Percentiles rank a stretch among this genome's conserved stretches.
phyloP scores from a whole-genome alignment of 192 early-diverging fungal species.

The Coemansia pectinata region DNA sequence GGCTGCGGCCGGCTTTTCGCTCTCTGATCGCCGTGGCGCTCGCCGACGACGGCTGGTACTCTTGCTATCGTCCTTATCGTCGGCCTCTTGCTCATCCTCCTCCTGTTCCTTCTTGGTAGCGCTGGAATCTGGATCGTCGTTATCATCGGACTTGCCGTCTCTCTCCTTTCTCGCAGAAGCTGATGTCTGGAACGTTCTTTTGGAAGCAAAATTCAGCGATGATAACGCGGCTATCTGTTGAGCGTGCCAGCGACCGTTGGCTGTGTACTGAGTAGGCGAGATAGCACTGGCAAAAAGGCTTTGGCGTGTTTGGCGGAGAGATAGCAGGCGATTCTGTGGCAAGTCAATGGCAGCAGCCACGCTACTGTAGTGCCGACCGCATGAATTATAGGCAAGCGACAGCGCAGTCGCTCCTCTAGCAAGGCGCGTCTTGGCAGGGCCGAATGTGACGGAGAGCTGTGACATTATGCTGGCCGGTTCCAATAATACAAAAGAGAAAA shows the following conservation, averaged over 20 bases:
- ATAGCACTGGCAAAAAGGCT: background rate
- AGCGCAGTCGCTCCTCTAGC: background rate
- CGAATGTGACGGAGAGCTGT: conserved; percentile 2
- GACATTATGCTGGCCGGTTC: conserved; percentile 2
- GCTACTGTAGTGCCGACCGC: background rate
- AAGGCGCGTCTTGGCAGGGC: background rate
- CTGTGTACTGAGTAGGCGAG: background rate
- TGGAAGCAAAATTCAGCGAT: background rate
- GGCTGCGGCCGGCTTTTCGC: conserved; percentile 12
- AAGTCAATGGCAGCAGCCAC: background rate
- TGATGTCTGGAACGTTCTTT: conserved; percentile 34
- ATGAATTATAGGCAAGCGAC: background rate
- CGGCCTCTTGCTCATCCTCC: conserved; percentile 7
- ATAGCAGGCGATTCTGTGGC: background rate
- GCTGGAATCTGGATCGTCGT: conserved; percentile 13
- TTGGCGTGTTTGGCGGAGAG: background rate
- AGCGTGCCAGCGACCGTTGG: background rate
- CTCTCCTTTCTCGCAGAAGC: conserved; percentile 19
- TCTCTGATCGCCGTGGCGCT: conserved; percentile 35
- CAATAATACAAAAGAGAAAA: background rate
- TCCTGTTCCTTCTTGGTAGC: conserved; percentile 4
- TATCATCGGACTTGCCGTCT: conserved; percentile 23
- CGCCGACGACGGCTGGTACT: conserved; percentile 29
- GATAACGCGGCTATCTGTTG: background rate
- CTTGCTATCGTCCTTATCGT: conserved; percentile 9